Conservation (phyloP, 1,284 basidiomycete genomes). For the Testicularia cyperi region DNA sequence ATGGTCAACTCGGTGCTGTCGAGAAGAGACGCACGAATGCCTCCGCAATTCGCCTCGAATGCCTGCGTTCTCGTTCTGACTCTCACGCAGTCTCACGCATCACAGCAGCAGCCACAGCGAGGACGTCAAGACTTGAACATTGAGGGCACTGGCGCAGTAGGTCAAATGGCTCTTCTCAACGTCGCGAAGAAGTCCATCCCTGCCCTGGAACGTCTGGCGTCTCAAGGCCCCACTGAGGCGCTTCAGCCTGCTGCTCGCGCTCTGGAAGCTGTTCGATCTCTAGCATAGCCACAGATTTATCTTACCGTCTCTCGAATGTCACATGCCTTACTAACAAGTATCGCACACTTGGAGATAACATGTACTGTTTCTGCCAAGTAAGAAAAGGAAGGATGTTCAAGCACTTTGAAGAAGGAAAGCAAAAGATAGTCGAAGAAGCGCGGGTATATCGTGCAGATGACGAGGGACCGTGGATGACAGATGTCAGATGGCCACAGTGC, state of each 20-base stretch:
- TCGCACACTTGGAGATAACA: too few relatives aligned
- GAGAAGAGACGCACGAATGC: conserved; percentile 49
- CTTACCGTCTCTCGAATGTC: too few relatives aligned
- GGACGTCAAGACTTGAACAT: too few relatives aligned
- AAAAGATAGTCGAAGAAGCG: too few relatives aligned
- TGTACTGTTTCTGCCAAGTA: too few relatives aligned
- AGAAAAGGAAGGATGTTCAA: too few relatives aligned
- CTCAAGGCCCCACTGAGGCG: conserved; percentile 35
- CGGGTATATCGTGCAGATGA: too few relatives aligned
- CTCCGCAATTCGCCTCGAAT: conserved; percentile 47
- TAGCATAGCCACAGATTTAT: too few relatives aligned
- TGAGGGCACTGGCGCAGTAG: conserved; percentile 13
- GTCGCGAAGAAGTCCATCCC: conserved; percentile 11
- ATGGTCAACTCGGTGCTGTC: conserved; percentile 48
- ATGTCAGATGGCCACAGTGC: too few relatives aligned
- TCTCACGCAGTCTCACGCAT: background rate
- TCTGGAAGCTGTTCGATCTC: conserved; percentile 23
- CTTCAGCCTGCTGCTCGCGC: conserved; percentile 23
- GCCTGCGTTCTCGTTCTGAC: conserved; percentile 36
- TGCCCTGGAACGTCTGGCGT: conserved; percentile 16
- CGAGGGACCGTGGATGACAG: too few relatives aligned
- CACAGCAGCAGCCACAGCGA: background rate
- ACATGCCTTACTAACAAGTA: too few relatives aligned
- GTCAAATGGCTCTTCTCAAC: conserved; percentile 14
- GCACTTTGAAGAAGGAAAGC: too few relatives aligned